A percentile compares a stretch with the other conserved stretches of the same genome.
Evolutionary conservation across 2,329 filamentous ascomycete species (phyloP).

Genomic region (Diaporthe sp.): DNA sequence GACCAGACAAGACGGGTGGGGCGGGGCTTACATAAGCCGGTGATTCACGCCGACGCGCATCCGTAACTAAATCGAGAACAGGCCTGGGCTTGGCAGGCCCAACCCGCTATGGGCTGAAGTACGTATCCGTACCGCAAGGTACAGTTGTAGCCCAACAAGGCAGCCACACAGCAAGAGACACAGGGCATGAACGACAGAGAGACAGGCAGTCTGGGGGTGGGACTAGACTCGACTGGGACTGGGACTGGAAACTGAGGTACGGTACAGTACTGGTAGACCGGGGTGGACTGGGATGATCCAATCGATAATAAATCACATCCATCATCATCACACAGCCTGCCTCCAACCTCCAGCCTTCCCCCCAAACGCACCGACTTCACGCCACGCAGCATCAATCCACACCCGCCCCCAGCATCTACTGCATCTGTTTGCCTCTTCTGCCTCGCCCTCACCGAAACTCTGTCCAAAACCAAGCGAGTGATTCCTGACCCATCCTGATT

Average conservation of each 20-base stretch:
- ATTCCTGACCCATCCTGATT: background rate
- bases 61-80: constrained; percentile 12
- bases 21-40: constrained; percentile 16
- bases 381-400: constrained; percentile 19
- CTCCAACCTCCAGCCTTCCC: constrained; percentile 26
- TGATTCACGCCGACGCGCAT: constrained; percentile 11
- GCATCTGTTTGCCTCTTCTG: background rate
- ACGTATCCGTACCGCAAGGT: background rate
- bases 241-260: background rate
- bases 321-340: constrained; percentile 23
- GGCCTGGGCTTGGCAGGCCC: background rate
- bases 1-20: background rate
- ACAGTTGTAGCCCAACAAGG: background rate
- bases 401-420: background rate
- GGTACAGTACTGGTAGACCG: background rate
- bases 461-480: background rate
- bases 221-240: constrained; percentile 8
- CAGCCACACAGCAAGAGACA: background rate
- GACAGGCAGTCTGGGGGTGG: background rate
- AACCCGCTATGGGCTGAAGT: background rate
- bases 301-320: constrained; percentile 25
- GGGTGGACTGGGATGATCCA: constrained; percentile 4
- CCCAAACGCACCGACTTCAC: constrained; percentile 3
- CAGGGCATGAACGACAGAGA: background rate
- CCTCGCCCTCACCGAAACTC: background rate